phyloP scores from a whole-genome alignment of 768 basidiomycete genomes.

The Phaffia tasmanica region DNA sequence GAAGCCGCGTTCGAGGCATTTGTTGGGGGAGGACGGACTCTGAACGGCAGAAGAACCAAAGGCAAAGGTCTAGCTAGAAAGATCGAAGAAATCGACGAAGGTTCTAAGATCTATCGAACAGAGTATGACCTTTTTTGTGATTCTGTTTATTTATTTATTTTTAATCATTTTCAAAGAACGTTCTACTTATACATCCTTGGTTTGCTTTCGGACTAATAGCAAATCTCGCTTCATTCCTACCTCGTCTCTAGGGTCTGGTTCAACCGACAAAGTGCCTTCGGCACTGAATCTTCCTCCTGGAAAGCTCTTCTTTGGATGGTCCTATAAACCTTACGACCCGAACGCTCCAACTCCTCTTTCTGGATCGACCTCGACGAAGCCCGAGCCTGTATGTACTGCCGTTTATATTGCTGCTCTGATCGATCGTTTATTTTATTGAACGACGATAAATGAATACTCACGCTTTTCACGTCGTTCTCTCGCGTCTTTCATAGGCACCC shows the following conservation, averaged over 20 bases:
- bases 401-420: constrained; percentile 42
- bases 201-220: constrained; percentile 41
- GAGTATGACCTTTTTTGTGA: constrained; percentile 51
- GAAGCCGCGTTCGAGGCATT: constrained; percentile 57
- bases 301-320: constrained; percentile 93
- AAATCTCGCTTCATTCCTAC: constrained; percentile 75
- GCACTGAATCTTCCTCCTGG: constrained; percentile 83
- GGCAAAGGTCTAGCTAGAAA: constrained; percentile 84
- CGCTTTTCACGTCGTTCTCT: not conserved
- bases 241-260: constrained; percentile 50
- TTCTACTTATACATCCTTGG: not conserved
- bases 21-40: constrained; percentile 85
- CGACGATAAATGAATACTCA: not conserved
- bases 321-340: constrained; percentile 48
- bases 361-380: constrained; percentile 28
- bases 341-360: not conserved
- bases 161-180: no score
- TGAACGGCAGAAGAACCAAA: constrained; percentile 83
- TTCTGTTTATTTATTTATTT: not conserved
- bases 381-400: constrained; percentile 17
- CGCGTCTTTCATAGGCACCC: not conserved
- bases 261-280: constrained; percentile 70
- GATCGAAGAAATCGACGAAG: constrained; percentile 62
- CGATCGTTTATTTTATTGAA: constrained; percentile 34
- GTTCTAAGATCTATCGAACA: constrained; percentile 80